Conservation (phyloP, 2,329 filamentous ascomycete genomes). For the Amauroascus verrucosus region DNA sequence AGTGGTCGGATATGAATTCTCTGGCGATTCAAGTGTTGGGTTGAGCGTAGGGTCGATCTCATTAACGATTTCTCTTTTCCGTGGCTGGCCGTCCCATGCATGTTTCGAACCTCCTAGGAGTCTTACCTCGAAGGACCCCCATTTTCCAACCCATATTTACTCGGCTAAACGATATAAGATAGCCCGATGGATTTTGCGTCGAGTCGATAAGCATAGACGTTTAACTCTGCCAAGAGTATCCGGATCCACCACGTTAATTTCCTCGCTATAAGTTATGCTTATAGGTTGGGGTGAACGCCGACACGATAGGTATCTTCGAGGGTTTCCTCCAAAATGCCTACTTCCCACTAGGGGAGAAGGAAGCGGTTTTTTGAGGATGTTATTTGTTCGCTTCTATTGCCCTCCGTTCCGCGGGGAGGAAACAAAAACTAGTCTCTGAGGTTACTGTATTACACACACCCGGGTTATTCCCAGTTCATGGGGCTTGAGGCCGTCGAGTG, state of each 20-base stretch:
- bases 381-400: constrained; percentile 72
- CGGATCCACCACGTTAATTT: constrained; percentile 58
- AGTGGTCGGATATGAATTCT: constrained; percentile 8
- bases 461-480: constrained; percentile 38
- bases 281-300: constrained; percentile 47
- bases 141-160: constrained; percentile 30
- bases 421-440: constrained; percentile 91
- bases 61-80: not conserved
- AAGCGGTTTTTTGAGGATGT: constrained; percentile 89
- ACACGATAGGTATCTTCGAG: constrained; percentile 27
- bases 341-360: constrained; percentile 33
- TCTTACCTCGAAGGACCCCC: constrained; percentile 27
- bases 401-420: constrained; percentile 51
- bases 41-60: not conserved
- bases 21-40: not conserved
- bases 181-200: constrained; percentile 42
- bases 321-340: constrained; percentile 22
- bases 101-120: constrained; percentile 37
- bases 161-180: constrained; percentile 19
- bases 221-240: constrained; percentile 33
- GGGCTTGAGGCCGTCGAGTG: constrained; percentile 21
- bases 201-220: constrained; percentile 44
- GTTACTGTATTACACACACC: constrained; percentile 70
- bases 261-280: constrained; percentile 46
- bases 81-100: constrained; percentile 37